Evolutionary conservation across 2,329 filamentous ascomycete species (phyloP).

Genomic region (Colletotrichum spaethianum): DNA sequence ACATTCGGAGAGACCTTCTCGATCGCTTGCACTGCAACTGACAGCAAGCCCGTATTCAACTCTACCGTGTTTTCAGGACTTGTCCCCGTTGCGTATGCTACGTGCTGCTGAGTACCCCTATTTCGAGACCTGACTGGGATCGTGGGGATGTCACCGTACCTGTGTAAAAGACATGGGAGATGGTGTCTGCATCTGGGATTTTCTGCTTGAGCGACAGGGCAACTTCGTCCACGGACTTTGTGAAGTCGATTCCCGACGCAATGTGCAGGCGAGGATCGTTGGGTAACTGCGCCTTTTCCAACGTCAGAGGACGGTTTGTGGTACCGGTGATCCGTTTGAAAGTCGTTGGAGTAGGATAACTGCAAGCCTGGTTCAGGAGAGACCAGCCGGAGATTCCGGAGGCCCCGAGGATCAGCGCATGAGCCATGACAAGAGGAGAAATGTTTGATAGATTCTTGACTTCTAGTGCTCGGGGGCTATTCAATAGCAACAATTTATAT

Average conservation of each 20-base stretch:
- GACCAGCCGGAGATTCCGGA: conserved; percentile 44
- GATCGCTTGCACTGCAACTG: conserved; percentile 3
- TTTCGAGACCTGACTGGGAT: neutral
- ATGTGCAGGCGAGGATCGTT: conserved; percentile 33
- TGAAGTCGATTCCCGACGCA: conserved; percentile 39
- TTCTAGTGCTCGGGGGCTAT: neutral
- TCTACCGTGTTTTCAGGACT: conserved; percentile 5
- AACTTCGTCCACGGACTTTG: conserved; percentile 32
- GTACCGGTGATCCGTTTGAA: conserved; percentile 42
- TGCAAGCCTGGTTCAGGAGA: conserved; percentile 37
- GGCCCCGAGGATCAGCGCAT: conserved; percentile 43
- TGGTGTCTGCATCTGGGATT: conserved; percentile 32
- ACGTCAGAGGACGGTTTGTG: conserved; percentile 38
- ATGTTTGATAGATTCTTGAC: neutral
- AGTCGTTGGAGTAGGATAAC: conserved; percentile 34
- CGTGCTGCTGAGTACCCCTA: neutral
- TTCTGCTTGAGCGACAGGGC: conserved; percentile 9
- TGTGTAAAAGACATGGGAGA: conserved; percentile 42
- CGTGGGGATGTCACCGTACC: conserved; percentile 8
- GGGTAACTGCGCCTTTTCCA: conserved; percentile 29
- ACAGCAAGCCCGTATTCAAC: neutral
- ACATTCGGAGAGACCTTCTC: conserved; percentile 21
- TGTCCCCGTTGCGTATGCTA: conserved; percentile 37
- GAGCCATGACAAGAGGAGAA: conserved; percentile 19
- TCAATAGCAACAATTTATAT: neutral